A percentile compares a stretch with the other conserved stretches of the same genome.
Conservation (phyloP, 2,329 filamentous ascomycete species). For the Leptographium flavum region DNA sequence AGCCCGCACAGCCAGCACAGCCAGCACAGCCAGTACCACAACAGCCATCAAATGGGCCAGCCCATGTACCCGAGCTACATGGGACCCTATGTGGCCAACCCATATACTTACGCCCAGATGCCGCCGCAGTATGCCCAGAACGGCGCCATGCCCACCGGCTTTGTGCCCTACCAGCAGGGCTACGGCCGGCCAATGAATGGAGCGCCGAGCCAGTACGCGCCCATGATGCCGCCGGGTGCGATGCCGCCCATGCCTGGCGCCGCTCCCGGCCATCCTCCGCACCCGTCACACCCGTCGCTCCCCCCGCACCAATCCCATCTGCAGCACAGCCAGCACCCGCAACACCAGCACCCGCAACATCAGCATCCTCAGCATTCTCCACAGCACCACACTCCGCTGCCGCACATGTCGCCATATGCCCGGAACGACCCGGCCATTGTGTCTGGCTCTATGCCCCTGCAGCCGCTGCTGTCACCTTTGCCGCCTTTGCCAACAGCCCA, state of each 20-base stretch:
- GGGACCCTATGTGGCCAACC: conserved; percentile 28
- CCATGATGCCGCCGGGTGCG: conserved; percentile 2
- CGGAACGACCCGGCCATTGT: conserved; percentile 31
- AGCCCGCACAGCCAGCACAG: conserved; percentile 22
- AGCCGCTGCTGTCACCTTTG: not conserved
- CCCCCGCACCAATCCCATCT: not conserved
- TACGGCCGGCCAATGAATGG: conserved; percentile 34
- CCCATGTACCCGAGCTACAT: conserved; percentile 37
- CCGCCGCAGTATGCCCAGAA: conserved; percentile 43
- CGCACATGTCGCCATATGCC: conserved; percentile 23
- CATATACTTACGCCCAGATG: conserved; percentile 37
- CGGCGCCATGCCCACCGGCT: conserved; percentile 27
- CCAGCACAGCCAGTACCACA: conserved; percentile 20
- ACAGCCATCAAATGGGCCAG: conserved; percentile 25
- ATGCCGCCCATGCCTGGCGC: not conserved
- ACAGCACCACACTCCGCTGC: conserved; percentile 7
- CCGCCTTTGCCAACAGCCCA: not conserved
- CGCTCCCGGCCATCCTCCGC: not conserved
- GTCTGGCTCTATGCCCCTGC: conserved; percentile 26
- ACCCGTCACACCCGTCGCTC: not conserved
- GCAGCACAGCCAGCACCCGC: not conserved
- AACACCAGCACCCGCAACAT: not conserved
- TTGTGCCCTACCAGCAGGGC: conserved; percentile 31
- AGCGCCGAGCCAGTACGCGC: conserved; percentile 10
- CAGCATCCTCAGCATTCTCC: not conserved